These are phyloP conservation scores for Pinus albicaulis DNA, from an alignment of 75 land plant genomes.

Conservation along the genomic window DNA sequence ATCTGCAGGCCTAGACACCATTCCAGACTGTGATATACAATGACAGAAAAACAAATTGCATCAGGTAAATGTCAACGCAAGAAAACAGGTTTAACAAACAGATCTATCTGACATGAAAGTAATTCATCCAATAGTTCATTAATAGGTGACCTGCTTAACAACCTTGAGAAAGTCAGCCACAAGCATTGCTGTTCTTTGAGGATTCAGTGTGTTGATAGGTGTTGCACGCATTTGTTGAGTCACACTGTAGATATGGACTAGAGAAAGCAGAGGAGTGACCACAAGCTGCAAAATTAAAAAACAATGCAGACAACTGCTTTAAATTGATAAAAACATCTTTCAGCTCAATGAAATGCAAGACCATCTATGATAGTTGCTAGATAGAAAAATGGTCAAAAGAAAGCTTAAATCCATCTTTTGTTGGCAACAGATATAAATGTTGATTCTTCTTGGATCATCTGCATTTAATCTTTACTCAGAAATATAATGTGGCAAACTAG, in stretches of 20 bases:
- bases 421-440: too few relatives aligned
- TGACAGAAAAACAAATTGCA: conserved; percentile 11
- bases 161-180: conserved; percentile 87
- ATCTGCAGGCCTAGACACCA: conserved; percentile 76
- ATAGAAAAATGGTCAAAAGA: too few relatives aligned
- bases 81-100: not conserved
- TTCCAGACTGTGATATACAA: conserved; percentile 60
- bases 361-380: too few relatives aligned
- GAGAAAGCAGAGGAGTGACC: conserved; percentile 77
- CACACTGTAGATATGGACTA: conserved; percentile 83
- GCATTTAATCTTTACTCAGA: too few relatives aligned
- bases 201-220: conserved; percentile 92
- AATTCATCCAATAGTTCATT: not conserved
- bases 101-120: not conserved
- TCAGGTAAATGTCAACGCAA: conserved; percentile 4
- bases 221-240: conserved; percentile 89
- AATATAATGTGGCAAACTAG: too few relatives aligned
- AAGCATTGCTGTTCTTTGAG: conserved; percentile 90
- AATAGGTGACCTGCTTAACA: not conserved
- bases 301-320: too few relatives aligned
- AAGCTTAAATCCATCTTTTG: too few relatives aligned
- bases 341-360: too few relatives aligned
- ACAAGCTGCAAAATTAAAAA: conserved; percentile 55
- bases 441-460: too few relatives aligned
- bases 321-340: too few relatives aligned